phyloP scores from a whole-genome alignment of 768 basidiomycete genomes.

The Lentinus brumalis region DNA sequence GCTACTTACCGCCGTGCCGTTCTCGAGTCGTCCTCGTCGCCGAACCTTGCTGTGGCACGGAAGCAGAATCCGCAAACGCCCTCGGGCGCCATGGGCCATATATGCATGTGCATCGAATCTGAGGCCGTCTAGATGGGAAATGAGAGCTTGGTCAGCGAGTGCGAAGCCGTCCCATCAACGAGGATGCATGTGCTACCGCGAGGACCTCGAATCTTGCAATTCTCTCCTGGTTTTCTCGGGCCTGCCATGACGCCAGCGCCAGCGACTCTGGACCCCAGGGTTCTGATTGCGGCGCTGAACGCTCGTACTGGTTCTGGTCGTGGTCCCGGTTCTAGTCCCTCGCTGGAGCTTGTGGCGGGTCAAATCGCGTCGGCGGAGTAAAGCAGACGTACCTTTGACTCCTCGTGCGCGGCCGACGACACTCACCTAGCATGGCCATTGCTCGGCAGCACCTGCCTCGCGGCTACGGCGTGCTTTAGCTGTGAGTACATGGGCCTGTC shows the following conservation, averaged over 20 bases:
- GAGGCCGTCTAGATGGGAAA: no score
- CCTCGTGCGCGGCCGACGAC: neutral
- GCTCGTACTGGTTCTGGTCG: no score
- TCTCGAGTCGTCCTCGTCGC: no score
- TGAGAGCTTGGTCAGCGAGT: no score
- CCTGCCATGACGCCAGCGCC: no score
- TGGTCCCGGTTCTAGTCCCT: no score
- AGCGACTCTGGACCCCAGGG: neutral
- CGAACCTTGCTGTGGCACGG: neutral
- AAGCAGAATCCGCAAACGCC: slow-evolving; percentile 1
- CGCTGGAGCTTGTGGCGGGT: no score
- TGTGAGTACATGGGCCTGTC: neutral
- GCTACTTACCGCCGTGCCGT: neutral
- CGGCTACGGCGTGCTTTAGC: slow-evolving; percentile 1
- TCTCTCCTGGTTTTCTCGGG: neutral
- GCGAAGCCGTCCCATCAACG: slow-evolving; percentile 1
- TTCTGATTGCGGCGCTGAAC: neutral
- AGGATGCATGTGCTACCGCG: neutral
- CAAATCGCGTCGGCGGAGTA: no score
- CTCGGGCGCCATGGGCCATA: neutral
- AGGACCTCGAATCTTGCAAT: neutral
- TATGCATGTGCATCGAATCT: no score
- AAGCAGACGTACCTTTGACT: no score
- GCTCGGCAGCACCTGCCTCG: slow-evolving; percentile 10
- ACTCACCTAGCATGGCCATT: neutral